These are phyloP conservation scores for Silybum marianum DNA, from an alignment of 129 eudicot species.

Conservation along the genomic window DNA sequence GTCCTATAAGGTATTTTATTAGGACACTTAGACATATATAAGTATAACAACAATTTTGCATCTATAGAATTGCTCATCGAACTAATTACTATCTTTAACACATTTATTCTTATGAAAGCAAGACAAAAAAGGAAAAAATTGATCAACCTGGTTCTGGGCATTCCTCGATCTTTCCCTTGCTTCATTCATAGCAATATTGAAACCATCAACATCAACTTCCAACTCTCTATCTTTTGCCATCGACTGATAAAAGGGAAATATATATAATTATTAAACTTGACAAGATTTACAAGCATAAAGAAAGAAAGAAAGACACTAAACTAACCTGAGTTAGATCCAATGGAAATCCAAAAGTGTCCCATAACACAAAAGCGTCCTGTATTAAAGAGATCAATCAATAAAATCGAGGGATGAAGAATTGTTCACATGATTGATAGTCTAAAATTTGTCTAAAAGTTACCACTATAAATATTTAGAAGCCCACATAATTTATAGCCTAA, in stretches of 20 bases:
- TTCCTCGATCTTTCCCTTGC: slow-evolving; percentile 97
- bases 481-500: neutral
- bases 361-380: slow-evolving; percentile 95
- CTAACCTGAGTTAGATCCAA: slow-evolving; percentile 92
- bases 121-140: neutral
- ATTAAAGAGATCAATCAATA: slow-evolving; percentile 15
- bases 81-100: neutral
- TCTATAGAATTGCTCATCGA: neutral
- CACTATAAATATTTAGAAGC: no score
- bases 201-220: slow-evolving; percentile 81
- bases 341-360: slow-evolving; percentile 97
- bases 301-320: neutral
- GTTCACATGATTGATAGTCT: neutral
- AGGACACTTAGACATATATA: no score
- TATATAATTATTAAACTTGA: neutral
- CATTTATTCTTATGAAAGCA: neutral
- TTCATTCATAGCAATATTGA: slow-evolving; percentile 72
- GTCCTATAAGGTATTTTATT: no score
- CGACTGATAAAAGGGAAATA: slow-evolving; percentile 43
- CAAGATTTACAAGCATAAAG: neutral
- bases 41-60: neutral
- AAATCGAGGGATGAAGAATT: neutral
- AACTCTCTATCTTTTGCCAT: slow-evolving; percentile 98
- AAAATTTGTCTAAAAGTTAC: no score
- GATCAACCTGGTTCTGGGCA: slow-evolving; percentile 80